phyloP scores from a whole-genome alignment of 2,329 filamentous ascomycete genomes.

The Tolypocladium tropicale region DNA sequence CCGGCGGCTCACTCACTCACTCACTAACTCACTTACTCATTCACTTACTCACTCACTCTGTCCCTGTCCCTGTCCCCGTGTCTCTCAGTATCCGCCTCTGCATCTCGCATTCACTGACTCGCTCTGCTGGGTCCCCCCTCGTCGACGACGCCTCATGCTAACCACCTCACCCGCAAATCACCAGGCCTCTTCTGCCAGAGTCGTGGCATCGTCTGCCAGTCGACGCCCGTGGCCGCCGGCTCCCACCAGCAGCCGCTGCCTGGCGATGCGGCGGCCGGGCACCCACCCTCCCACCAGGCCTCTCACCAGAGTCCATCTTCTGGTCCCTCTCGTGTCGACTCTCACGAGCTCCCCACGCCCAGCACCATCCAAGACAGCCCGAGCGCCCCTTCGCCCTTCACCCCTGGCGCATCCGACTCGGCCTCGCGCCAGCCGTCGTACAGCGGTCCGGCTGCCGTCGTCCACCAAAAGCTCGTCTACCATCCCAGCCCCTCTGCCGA shows the following conservation, averaged over 20 bases:
- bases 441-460: conserved; percentile 10
- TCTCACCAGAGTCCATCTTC: neutral
- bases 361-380: conserved; percentile 5
- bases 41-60: neutral
- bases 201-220: conserved; percentile 21
- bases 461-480: conserved; percentile 13
- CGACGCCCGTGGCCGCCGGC: conserved; percentile 10
- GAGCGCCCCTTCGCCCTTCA: neutral
- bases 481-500: neutral
- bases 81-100: no score
- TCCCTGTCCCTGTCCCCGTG: no score
- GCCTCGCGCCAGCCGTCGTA: neutral
- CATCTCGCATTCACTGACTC: neutral
- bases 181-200: conserved; percentile 24
- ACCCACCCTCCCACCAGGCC: neutral
- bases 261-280: neutral
- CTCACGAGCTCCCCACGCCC: conserved; percentile 3
- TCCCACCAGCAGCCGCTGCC: neutral
- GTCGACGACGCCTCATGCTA: no score
- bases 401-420: neutral
- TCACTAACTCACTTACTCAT: neutral
- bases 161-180: conserved; percentile 5
- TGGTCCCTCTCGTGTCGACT: neutral
- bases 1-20: neutral
- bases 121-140: no score